Percentiles rank a stretch among this genome's conserved stretches.
Conservation (phyloP, 1,284 basidiomycete species). For the Malassezia furfur region DNA sequence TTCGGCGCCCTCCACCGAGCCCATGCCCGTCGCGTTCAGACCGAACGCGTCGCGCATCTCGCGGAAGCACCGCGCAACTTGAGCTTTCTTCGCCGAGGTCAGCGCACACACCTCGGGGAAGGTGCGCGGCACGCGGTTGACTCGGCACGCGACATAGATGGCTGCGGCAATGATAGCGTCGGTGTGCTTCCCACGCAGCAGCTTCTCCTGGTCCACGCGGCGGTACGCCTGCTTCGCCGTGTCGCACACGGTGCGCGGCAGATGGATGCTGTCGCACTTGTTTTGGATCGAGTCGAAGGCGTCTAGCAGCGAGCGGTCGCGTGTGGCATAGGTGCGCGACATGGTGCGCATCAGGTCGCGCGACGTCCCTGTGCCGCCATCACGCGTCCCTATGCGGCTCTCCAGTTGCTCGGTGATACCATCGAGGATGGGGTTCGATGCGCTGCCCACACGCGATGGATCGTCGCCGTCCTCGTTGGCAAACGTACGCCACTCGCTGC, state of each 20-base stretch:
- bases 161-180: slow-evolving; percentile 92
- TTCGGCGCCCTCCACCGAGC: slow-evolving; percentile 32
- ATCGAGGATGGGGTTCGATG: slow-evolving; percentile 74
- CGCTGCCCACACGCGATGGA: slow-evolving; percentile 97
- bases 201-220: slow-evolving; percentile 86
- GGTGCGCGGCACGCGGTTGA: slow-evolving; percentile 82
- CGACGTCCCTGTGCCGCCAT: slow-evolving; percentile 85
- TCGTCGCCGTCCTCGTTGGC: slow-evolving; percentile 95
- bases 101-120: slow-evolving; percentile 92
- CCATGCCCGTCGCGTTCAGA: slow-evolving; percentile 50
- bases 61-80: slow-evolving; percentile 88
- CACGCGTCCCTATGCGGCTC: slow-evolving; percentile 86
- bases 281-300: slow-evolving; percentile 83
- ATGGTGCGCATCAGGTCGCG: slow-evolving; percentile 84
- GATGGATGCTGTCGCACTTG: slow-evolving; percentile 89
- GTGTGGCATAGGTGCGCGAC: slow-evolving; percentile 59
- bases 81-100: slow-evolving; percentile 87
- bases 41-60: slow-evolving; percentile 86
- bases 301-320: slow-evolving; percentile 71
- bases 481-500: slow-evolving; percentile 96
- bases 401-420: slow-evolving; percentile 88
- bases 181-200: slow-evolving; percentile 79
- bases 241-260: slow-evolving; percentile 85
- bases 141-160: slow-evolving; percentile 93
- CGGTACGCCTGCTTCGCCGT: slow-evolving; percentile 95